Conservation (phyloP, 2,329 filamentous ascomycete genomes). For the Pseudocercospora pini-densiflorae region DNA sequence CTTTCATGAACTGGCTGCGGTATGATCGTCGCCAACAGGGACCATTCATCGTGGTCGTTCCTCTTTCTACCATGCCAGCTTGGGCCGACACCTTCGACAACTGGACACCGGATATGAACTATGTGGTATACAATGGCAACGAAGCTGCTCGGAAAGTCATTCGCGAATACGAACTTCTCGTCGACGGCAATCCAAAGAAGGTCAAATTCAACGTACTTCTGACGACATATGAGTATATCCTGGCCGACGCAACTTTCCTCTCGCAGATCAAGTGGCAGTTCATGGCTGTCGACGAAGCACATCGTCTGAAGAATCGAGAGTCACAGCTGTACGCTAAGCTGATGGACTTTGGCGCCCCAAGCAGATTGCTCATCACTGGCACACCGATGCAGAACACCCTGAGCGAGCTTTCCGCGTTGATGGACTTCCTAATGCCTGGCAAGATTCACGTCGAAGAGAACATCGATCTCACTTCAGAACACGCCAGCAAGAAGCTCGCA, state of each 20-base stretch:
- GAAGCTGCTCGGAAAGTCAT: conserved; percentile 85
- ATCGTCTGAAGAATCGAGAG: conserved; percentile 94
- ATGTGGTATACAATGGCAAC: conserved; percentile 94
- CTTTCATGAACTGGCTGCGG: conserved; percentile 95
- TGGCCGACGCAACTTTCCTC: conserved; percentile 82
- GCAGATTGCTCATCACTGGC: conserved; percentile 90
- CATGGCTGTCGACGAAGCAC: conserved; percentile 93
- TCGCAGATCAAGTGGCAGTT: conserved; percentile 97
- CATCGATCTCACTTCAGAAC: conserved; percentile 76
- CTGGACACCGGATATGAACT: conserved; percentile 96
- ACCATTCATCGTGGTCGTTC: conserved; percentile 95
- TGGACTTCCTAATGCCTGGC: conserved; percentile 98
- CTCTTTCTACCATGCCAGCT: conserved; percentile 93
- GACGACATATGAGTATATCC: conserved; percentile 96
- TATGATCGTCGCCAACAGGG: conserved; percentile 89
- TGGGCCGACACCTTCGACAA: conserved; percentile 98
- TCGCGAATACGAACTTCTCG: conserved; percentile 84
- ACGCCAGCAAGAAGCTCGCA: conserved; percentile 84
- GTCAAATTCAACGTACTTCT: conserved; percentile 97
- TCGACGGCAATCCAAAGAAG: conserved; percentile 83
- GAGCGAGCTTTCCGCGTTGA: conserved; percentile 85
- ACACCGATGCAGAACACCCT: conserved; percentile 98
- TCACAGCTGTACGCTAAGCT: conserved; percentile 90
- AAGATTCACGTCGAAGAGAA: conserved; percentile 89
- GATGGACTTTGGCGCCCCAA: conserved; percentile 82